Evolutionary conservation across 2,329 filamentous ascomycete genomes (phyloP).

Genomic region (Zopfia rhizophila): DNA sequence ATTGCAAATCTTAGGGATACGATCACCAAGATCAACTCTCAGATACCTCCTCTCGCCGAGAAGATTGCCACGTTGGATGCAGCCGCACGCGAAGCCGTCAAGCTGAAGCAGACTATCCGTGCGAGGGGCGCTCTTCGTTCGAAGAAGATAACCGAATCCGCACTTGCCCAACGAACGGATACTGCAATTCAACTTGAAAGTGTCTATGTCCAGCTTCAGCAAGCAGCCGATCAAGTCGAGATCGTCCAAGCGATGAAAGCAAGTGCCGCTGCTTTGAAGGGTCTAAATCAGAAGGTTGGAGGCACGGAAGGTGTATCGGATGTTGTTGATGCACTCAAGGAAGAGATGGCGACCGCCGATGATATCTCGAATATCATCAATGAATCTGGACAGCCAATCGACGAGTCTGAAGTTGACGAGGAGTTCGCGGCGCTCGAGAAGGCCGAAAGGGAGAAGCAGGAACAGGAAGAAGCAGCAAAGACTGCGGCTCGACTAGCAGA

Average conservation of each 20-base stretch:
- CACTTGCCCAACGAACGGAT: constrained; percentile 75
- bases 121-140: constrained; percentile 83
- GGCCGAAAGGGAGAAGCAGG: constrained; percentile 78
- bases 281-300: constrained; percentile 80
- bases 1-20: constrained; percentile 84
- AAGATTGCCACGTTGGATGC: constrained; percentile 62
- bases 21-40: constrained; percentile 71
- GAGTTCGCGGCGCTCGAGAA: constrained; percentile 82
- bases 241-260: constrained; percentile 85
- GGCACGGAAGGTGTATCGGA: constrained; percentile 79
- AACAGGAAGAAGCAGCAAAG: constrained; percentile 69
- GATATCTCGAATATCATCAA: constrained; percentile 83
- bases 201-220: constrained; percentile 83
- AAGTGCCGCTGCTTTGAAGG: constrained; percentile 76
- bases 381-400: constrained; percentile 66
- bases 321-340: constrained; percentile 77
- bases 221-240: constrained; percentile 85
- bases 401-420: constrained; percentile 87
- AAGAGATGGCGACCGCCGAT: constrained; percentile 78
- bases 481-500: constrained; percentile 60
- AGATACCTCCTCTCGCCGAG: constrained; percentile 71
- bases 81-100: constrained; percentile 75
- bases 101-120: constrained; percentile 75
- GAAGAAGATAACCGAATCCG: constrained; percentile 83
- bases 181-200: constrained; percentile 85